A percentile compares a stretch with the other conserved stretches of the same genome.
phyloP scores from a whole-genome alignment of 2,329 filamentous ascomycete species.

The Xylariales sp. region DNA sequence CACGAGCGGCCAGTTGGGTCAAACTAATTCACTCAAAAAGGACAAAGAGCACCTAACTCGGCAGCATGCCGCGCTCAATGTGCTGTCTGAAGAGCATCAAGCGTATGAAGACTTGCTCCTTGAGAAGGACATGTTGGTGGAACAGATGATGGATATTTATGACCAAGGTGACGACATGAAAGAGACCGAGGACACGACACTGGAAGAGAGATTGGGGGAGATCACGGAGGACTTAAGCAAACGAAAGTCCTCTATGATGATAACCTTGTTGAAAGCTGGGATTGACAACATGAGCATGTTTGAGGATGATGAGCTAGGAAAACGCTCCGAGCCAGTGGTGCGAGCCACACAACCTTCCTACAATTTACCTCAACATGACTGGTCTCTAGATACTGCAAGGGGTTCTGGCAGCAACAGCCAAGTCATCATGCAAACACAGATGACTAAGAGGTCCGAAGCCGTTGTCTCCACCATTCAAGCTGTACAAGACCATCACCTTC shows the following conservation, averaged over 20 bases:
- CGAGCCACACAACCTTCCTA: slow-evolving; percentile 38
- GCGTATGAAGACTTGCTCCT: slow-evolving; percentile 35
- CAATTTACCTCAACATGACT: slow-evolving; percentile 19
- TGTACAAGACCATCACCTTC: slow-evolving; percentile 13
- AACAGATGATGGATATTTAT: slow-evolving; percentile 45
- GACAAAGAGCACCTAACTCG: slow-evolving; percentile 44
- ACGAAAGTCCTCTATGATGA: slow-evolving; percentile 37
- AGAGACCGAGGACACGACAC: slow-evolving; percentile 45
- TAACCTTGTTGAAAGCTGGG: slow-evolving; percentile 37
- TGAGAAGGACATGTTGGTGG: slow-evolving; percentile 41
- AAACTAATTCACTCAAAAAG: slow-evolving; percentile 41
- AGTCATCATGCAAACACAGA: slow-evolving; percentile 49
- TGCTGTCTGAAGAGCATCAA: slow-evolving; percentile 35
- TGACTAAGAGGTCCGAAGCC: slow-evolving; percentile 21
- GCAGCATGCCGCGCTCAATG: slow-evolving; percentile 39
- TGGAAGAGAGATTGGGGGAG: slow-evolving; percentile 45
- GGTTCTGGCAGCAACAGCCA: slow-evolving; percentile 30
- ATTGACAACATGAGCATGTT: slow-evolving; percentile 38
- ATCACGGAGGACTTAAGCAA: slow-evolving; percentile 39
- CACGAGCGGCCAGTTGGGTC: slow-evolving; percentile 39
- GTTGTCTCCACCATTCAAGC: slow-evolving; percentile 9
- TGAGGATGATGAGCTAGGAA: slow-evolving; percentile 20
- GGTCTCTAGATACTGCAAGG: slow-evolving; percentile 26
- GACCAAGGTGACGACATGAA: slow-evolving; percentile 46
- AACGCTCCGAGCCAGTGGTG: slow-evolving; percentile 29